Percentiles rank a stretch among this genome's conserved stretches.
These are phyloP conservation scores for Eucalyptus erythrocorys DNA, from an alignment of 345 rosid genomes.

Conservation along the genomic window DNA sequence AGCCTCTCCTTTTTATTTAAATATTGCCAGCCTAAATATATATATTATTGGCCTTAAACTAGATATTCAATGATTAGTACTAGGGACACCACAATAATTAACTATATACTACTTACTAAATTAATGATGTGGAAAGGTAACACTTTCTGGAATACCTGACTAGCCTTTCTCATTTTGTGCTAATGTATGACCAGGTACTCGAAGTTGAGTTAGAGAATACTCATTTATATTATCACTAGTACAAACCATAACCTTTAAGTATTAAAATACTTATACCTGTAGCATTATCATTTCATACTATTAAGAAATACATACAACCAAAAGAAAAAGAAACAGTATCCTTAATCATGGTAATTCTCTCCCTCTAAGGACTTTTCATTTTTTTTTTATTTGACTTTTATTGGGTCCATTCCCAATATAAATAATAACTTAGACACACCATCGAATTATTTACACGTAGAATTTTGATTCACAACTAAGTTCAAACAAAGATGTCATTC, in stretches of 20 bases:
- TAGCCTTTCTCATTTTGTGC: not conserved
- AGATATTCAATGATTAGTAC: not conserved
- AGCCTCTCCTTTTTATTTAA: not conserved
- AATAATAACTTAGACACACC: not conserved
- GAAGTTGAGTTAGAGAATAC: not conserved
- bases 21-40: not conserved
- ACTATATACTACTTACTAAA: not conserved
- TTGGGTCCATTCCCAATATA: not conserved
- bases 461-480: not conserved
- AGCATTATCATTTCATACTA: not conserved
- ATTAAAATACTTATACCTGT: not conserved
- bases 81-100: not conserved
- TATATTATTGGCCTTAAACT: not conserved
- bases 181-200: not conserved
- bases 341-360: not conserved
- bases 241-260: not conserved
- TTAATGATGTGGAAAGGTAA: not conserved
- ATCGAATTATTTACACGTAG: not conserved
- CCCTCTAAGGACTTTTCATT: not conserved
- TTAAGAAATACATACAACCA: not conserved
- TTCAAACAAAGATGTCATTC: not conserved
- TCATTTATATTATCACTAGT: not conserved
- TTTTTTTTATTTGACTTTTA: not conserved
- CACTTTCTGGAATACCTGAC: not conserved
- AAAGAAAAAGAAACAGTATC: not conserved